phyloP scores from a whole-genome alignment of 1,284 basidiomycete species.

The Irpex sp. region DNA sequence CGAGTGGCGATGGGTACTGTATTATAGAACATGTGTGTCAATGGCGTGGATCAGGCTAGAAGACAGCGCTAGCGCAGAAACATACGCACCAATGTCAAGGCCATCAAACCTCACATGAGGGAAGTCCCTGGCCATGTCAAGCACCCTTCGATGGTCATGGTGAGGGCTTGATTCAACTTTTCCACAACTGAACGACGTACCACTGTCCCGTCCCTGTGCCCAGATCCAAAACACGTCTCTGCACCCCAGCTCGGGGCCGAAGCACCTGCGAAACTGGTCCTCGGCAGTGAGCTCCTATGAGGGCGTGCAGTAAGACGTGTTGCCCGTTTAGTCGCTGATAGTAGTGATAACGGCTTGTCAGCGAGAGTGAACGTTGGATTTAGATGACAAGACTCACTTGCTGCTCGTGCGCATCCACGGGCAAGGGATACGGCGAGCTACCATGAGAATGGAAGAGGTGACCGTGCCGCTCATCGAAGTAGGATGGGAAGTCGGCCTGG shows the following conservation, averaged over 20 bases:
- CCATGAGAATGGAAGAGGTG: constrained; percentile 66
- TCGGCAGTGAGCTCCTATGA: constrained; percentile 50
- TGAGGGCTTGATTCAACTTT: neutral
- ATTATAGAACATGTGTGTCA: constrained; percentile 9
- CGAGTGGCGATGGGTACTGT: constrained; percentile 66
- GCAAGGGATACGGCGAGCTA: constrained; percentile 59
- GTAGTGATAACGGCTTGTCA: neutral
- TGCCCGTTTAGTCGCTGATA: constrained; percentile 49
- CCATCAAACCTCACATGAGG: constrained; percentile 61
- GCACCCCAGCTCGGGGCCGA: constrained; percentile 19
- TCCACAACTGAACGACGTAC: constrained; percentile 35
- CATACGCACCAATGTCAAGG: constrained; percentile 61
- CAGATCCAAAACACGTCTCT: constrained; percentile 57
- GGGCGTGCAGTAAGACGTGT: constrained; percentile 42
- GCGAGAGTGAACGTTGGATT: neutral
- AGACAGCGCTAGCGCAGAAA: neutral
- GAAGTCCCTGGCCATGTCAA: constrained; percentile 67
- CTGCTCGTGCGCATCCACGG: constrained; percentile 62
- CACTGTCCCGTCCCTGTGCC: constrained; percentile 71
- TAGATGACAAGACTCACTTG: constrained; percentile 39
- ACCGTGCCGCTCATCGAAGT: constrained; percentile 52
- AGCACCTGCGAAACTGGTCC: constrained; percentile 57
- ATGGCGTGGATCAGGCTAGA: neutral
- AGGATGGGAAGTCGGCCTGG: constrained; percentile 49
- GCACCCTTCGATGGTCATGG: constrained; percentile 44